A percentile compares a stretch with the other conserved stretches of the same genome.
Conservation (phyloP, 192 early-diverging fungal species). For the Podila epigama region DNA sequence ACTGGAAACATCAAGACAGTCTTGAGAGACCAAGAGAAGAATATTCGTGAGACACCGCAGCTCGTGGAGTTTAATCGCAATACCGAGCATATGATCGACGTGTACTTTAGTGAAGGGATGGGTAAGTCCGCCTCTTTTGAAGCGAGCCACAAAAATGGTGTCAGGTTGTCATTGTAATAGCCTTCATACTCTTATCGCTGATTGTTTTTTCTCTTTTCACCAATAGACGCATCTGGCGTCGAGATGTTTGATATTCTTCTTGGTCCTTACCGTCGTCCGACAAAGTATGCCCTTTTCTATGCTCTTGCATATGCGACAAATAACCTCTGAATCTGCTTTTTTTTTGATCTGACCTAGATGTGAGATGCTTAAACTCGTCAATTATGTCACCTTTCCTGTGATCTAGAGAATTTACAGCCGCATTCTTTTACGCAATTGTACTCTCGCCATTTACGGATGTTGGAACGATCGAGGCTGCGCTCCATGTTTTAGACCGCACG, state of each 20-base stretch:
- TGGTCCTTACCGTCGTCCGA: conserved; percentile 34
- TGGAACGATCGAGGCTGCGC: conserved; percentile 33
- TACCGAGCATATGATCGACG: conserved; percentile 31
- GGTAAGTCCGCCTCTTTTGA: conserved; percentile 4
- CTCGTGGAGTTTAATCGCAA: conserved; percentile 31
- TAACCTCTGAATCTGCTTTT: neutral
- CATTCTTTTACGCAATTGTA: conserved; percentile 35
- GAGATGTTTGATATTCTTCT: conserved; percentile 40
- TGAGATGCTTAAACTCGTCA: too few relatives aligned
- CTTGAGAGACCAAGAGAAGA: neutral
- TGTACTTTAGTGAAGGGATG: conserved; percentile 33
- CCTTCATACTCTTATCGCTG: neutral
- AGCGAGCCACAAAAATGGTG: neutral
- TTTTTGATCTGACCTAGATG: neutral
- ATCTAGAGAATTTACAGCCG: conserved; percentile 27
- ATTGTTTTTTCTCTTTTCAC: neutral
- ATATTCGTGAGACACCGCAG: neutral
- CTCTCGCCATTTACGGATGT: conserved; percentile 35
- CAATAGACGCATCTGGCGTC: conserved; percentile 30
- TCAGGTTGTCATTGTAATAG: neutral
- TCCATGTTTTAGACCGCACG: conserved; percentile 29
- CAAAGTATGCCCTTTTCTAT: conserved; percentile 14
- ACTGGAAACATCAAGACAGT: too few relatives aligned
- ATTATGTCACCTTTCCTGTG: too few relatives aligned
- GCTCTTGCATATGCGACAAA: too few relatives aligned